Evolutionary conservation across 2,329 filamentous ascomycete genomes (phyloP).

Genomic region (Sclerotinia subarctica): DNA sequence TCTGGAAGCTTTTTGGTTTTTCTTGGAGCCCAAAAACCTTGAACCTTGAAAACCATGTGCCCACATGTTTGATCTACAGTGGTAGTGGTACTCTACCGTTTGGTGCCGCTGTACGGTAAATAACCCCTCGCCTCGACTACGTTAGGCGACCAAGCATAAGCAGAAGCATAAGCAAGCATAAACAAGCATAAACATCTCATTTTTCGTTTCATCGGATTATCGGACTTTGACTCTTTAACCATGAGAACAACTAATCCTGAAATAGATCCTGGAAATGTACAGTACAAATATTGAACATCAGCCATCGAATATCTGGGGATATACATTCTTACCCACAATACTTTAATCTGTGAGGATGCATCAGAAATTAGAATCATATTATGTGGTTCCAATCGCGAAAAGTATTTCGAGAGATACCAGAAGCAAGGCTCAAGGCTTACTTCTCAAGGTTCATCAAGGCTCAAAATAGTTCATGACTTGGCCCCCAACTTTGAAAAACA

Average conservation of each 20-base stretch:
- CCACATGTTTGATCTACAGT: slow-evolving; percentile 18
- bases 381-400: neutral
- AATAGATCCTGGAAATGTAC: neutral
- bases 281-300: too few relatives aligned
- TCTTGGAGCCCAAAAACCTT: neutral
- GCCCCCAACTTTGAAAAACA: neutral
- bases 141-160: slow-evolving; percentile 1
- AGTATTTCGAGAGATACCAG: neutral
- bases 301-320: neutral
- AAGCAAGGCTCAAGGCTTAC: neutral
- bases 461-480: neutral
- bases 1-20: slow-evolving; percentile 5
- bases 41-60: slow-evolving; percentile 9
- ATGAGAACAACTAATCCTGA: neutral
- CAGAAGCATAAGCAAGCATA: neutral
- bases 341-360: neutral
- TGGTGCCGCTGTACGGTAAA: slow-evolving; percentile 2
- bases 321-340: neutral
- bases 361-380: neutral
- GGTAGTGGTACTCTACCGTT: neutral
- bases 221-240: too few relatives aligned
- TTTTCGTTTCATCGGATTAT: neutral
- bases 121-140: neutral
- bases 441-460: neutral
- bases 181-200: neutral